phyloP scores from a whole-genome alignment of 106 monocot genomes.

The Platanthera zijinensis region DNA sequence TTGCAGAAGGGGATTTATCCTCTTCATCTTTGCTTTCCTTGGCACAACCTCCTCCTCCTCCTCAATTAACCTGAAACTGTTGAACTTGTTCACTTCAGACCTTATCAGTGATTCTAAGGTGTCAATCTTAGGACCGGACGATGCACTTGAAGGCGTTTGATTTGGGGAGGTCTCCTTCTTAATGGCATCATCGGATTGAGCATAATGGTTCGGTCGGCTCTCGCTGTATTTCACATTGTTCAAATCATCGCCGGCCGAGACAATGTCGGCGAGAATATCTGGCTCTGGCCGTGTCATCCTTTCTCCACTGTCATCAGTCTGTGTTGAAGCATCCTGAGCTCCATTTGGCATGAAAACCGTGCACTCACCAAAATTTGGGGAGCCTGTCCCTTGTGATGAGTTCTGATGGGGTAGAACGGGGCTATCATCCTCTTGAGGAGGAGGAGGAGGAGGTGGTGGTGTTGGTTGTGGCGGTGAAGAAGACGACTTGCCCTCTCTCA shows the following conservation, averaged over 20 bases:
- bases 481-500: slow-evolving; percentile 27
- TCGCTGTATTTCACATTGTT: slow-evolving; percentile 7
- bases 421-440: slow-evolving; percentile 19
- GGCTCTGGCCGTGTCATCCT: background rate
- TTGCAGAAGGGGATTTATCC: slow-evolving; percentile 46
- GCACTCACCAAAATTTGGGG: slow-evolving; percentile 21
- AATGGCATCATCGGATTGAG: background rate
- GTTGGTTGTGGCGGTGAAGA: slow-evolving; percentile 20
- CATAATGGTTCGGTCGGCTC: background rate
- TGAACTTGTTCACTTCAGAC: slow-evolving; percentile 28
- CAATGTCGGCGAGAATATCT: slow-evolving; percentile 2
- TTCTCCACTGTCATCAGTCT: slow-evolving; percentile 32
- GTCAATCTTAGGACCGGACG: slow-evolving; percentile 35
- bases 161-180: slow-evolving; percentile 26
- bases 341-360: slow-evolving; percentile 21
- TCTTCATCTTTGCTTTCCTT: slow-evolving; percentile 27
- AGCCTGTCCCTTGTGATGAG: slow-evolving; percentile 9
- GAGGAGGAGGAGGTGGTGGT: slow-evolving; percentile 6
- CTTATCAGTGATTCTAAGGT: slow-evolving; percentile 57
- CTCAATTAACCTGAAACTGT: slow-evolving; percentile 34
- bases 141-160: slow-evolving; percentile 14
- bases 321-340: slow-evolving; percentile 47
- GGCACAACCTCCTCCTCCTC: slow-evolving; percentile 41
- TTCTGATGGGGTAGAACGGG: slow-evolving; percentile 8
- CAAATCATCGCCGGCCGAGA: slow-evolving; percentile 32